These are phyloP conservation scores for Quercus glauca DNA, from an alignment of 306 rosid genomes.

Conservation along the genomic window DNA sequence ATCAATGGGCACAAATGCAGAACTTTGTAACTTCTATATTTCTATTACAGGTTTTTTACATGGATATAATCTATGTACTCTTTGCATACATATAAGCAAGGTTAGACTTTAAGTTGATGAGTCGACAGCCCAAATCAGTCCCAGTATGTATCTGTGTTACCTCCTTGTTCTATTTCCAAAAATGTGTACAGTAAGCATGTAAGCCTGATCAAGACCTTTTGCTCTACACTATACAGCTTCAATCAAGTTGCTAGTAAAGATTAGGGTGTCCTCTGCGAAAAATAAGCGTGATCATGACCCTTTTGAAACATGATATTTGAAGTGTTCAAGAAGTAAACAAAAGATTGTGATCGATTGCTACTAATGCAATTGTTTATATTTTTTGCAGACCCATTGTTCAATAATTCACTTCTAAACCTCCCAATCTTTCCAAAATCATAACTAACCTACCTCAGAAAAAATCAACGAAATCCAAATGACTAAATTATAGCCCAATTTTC, in stretches of 20 bases:
- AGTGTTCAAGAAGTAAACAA: slow-evolving; percentile 57
- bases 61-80: too few relatives aligned
- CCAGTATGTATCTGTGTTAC: neutral
- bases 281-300: slow-evolving; percentile 41
- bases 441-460: slow-evolving; percentile 48
- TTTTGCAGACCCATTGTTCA: neutral
- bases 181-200: neutral
- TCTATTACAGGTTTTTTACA: too few relatives aligned
- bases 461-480: slow-evolving; percentile 8
- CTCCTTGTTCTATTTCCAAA: neutral
- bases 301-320: slow-evolving; percentile 32
- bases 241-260: slow-evolving; percentile 29
- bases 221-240: slow-evolving; percentile 14
- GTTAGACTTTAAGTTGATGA: too few relatives aligned
- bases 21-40: too few relatives aligned
- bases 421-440: slow-evolving; percentile 68
- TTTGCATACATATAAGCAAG: too few relatives aligned
- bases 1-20: neutral
- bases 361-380: slow-evolving; percentile 3
- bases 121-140: too few relatives aligned
- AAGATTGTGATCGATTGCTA: slow-evolving; percentile 31
- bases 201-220: slow-evolving; percentile 1
- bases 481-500: slow-evolving; percentile 17
- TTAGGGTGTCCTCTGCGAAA: slow-evolving; percentile 24
- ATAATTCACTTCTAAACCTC: slow-evolving; percentile 28